A percentile compares a stretch with the other conserved stretches of the same genome.
phyloP scores from a whole-genome alignment of 352 stramenopile species.

The Globisporangium apiculatum region DNA sequence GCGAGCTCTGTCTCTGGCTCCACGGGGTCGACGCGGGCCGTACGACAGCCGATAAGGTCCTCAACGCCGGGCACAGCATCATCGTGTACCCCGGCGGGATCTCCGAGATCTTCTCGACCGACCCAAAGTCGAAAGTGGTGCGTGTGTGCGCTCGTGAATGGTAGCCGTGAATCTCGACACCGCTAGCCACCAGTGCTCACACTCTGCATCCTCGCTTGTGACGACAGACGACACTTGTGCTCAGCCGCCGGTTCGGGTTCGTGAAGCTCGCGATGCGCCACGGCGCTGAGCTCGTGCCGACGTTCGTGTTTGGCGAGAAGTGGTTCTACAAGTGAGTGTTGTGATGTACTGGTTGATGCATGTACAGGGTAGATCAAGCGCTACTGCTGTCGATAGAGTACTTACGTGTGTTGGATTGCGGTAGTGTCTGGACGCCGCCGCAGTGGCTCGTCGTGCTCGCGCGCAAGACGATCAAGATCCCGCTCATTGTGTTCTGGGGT shows the following conservation, averaged over 20 bases:
- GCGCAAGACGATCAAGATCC: slow-evolving; percentile 65
- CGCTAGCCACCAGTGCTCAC: no score
- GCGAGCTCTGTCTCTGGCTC: slow-evolving; percentile 27
- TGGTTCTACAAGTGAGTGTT: slow-evolving; percentile 27
- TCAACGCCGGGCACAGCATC: slow-evolving; percentile 59
- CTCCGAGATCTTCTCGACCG: slow-evolving; percentile 69
- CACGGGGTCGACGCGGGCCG: slow-evolving; percentile 67
- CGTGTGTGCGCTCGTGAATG: not conserved
- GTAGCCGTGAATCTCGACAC: not conserved
- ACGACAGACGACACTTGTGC: slow-evolving; percentile 43
- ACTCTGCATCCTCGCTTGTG: not conserved
- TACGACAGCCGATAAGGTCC: slow-evolving; percentile 64
- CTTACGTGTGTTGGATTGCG: no score
- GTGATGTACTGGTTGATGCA: no score
- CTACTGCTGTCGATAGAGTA: no score
- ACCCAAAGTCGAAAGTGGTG: slow-evolving; percentile 56
- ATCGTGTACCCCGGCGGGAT: slow-evolving; percentile 71
- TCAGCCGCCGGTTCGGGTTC: slow-evolving; percentile 77
- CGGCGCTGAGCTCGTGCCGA: slow-evolving; percentile 65
- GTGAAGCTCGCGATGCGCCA: slow-evolving; percentile 77
- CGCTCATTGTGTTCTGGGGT: slow-evolving; percentile 78
- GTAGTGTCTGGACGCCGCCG: slow-evolving; percentile 61
- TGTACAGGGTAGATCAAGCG: no score
- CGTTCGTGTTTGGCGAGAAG: slow-evolving; percentile 78
- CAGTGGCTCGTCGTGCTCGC: slow-evolving; percentile 53